Conservation (phyloP, 176 grass and related monocot genomes). For the sorghum (Sorghum bicolor) region DNA sequence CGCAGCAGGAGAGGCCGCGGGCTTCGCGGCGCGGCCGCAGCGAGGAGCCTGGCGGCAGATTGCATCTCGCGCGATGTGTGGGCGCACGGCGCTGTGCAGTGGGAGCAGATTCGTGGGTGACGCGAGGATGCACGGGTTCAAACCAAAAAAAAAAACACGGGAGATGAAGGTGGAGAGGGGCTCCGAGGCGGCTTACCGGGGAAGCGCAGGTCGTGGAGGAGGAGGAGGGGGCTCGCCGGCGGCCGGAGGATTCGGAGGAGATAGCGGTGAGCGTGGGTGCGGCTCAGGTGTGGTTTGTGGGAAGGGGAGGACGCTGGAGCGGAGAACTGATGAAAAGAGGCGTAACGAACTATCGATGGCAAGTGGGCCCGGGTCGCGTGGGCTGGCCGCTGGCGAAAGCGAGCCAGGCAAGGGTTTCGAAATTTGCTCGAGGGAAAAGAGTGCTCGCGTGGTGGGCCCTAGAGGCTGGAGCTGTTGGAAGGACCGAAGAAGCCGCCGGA, state of each 20-base stretch:
- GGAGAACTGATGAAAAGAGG: not conserved
- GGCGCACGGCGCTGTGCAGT: conserved; percentile 2
- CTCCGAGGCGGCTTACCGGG: conserved; percentile 25
- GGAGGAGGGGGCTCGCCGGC: conserved; percentile 25
- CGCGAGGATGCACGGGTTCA: conserved; percentile 22
- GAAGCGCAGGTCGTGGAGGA: conserved; percentile 18
- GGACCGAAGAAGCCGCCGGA: too few species aligned
- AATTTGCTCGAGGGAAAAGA: not conserved
- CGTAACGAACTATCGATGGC: not conserved
- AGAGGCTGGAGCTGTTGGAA: too few species aligned
- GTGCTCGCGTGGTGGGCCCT: too few species aligned
- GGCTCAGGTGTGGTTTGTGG: not conserved
- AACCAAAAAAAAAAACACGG: not conserved
- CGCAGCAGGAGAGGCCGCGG: not conserved
- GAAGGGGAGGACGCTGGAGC: not conserved
- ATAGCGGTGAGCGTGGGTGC: not conserved
- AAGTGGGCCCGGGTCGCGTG: not conserved
- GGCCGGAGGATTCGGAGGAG: conserved; percentile 27
- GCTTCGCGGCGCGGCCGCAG: not conserved
- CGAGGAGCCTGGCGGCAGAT: conserved; percentile 19
- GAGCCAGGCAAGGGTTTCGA: not conserved
- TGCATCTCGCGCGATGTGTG: conserved; percentile 24
- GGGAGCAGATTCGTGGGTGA: conserved; percentile 35
- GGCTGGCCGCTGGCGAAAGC: not conserved
- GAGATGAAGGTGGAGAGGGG: not conserved